Evolutionary conservation across 2,329 filamentous ascomycete species (phyloP).

Genomic region (Proliferodiscus dingleyae): DNA sequence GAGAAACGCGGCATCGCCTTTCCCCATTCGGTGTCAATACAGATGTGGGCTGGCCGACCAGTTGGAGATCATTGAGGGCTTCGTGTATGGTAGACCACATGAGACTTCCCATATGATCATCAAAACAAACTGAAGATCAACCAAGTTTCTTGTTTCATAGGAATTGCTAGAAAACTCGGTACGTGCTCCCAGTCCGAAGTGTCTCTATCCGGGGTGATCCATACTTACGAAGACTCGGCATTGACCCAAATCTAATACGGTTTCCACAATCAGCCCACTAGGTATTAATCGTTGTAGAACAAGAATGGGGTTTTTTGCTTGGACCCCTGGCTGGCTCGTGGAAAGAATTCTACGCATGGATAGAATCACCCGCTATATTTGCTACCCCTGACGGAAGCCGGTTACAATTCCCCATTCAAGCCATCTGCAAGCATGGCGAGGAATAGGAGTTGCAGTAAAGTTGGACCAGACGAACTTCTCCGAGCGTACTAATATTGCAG

Average conservation of each 20-base stretch:
- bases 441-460: neutral
- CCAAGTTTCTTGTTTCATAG: too few species aligned
- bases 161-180: too few species aligned
- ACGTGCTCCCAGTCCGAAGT: too few species aligned
- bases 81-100: too few species aligned
- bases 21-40: neutral
- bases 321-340: neutral
- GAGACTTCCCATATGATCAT: too few species aligned
- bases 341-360: neutral
- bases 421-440: too few species aligned
- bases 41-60: neutral
- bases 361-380: too few species aligned
- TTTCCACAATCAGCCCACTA: neutral
- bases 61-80: too few species aligned
- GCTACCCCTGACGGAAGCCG: too few species aligned
- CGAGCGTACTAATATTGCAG: neutral
- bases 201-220: neutral
- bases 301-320: neutral
- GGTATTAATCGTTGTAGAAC: neutral
- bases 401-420: too few species aligned
- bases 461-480: neutral
- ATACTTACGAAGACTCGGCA: neutral
- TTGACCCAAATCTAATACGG: neutral
- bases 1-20: too few species aligned
- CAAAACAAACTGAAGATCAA: too few species aligned